Percentiles rank a stretch among this genome's conserved stretches.
phyloP scores from a whole-genome alignment of 768 basidiomycete genomes.

The Macrolepiota albuminosa region DNA sequence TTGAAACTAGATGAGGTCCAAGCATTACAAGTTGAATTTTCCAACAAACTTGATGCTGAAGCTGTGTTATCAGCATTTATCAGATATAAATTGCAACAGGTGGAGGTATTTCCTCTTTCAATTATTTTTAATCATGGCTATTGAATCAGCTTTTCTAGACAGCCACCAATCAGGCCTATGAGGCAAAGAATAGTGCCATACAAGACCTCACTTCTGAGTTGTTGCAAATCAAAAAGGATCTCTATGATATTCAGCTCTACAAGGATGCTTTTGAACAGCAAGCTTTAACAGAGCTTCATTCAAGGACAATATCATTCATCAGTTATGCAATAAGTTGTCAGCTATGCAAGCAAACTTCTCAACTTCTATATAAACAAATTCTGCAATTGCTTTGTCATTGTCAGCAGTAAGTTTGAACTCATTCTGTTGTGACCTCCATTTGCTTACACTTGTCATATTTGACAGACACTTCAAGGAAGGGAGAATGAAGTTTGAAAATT shows the following conservation, averaged over 20 bases:
- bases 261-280: background rate
- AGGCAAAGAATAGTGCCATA: no score
- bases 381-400: no score
- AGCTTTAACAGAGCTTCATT: background rate
- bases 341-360: background rate
- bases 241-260: background rate
- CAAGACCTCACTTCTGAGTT: no score
- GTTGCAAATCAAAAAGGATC: background rate
- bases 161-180: no score
- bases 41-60: background rate
- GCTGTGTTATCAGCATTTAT: background rate
- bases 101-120: background rate
- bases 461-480: no score
- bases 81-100: background rate
- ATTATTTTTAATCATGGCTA: background rate
- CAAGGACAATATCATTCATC: background rate
- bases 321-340: background rate
- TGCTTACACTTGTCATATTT: no score
- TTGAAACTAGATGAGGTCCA: no score
- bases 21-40: background rate
- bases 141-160: background rate
- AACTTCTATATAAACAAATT: no score
- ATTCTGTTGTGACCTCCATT: no score
- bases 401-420: no score
- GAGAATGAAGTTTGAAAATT: no score